Conservation (phyloP, 1,139 yeast genomes). For the Sugiyamaella grinbergsii region DNA sequence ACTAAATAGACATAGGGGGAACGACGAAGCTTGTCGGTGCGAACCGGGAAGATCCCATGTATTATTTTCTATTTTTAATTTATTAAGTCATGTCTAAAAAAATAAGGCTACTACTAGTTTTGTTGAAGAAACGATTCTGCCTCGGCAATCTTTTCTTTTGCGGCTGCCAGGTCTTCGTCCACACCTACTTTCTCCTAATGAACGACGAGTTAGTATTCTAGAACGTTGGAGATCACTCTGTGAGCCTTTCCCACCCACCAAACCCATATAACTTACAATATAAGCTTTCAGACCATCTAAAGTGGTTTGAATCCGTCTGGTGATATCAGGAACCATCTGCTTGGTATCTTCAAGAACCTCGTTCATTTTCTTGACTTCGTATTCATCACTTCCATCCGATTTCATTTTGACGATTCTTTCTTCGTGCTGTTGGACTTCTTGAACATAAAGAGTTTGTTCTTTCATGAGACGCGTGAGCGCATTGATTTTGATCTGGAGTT, state of each 20-base stretch:
- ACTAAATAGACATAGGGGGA: slow-evolving; percentile 12
- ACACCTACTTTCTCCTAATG: slow-evolving; percentile 39
- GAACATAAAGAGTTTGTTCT: slow-evolving; percentile 65
- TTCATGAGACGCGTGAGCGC: slow-evolving; percentile 75
- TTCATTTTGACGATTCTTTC: slow-evolving; percentile 47
- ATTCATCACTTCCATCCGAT: slow-evolving; percentile 57
- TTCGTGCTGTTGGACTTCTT: slow-evolving; percentile 66
- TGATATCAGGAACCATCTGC: slow-evolving; percentile 66
- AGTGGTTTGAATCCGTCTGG: slow-evolving; percentile 55
- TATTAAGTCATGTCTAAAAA: too few species aligned
- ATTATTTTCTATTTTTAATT: slow-evolving; percentile 1
- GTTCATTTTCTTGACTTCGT: slow-evolving; percentile 66
- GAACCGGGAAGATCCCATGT: too few species aligned
- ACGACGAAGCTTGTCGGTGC: too few species aligned
- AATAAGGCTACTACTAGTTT: not conserved
- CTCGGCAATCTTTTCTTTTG: slow-evolving; percentile 43
- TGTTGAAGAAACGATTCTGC: slow-evolving; percentile 36
- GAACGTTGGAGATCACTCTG: too few species aligned
- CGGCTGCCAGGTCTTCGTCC: slow-evolving; percentile 52
- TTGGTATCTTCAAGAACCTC: slow-evolving; percentile 70
- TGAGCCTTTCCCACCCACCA: slow-evolving; percentile 6
- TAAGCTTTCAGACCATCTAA: slow-evolving; percentile 50
- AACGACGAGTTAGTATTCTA: not conserved
- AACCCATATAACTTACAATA: slow-evolving; percentile 36
- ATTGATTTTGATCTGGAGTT: slow-evolving; percentile 70